Conservation (phyloP, 768 basidiomycete species). For the Tulasnella calospora region DNA sequence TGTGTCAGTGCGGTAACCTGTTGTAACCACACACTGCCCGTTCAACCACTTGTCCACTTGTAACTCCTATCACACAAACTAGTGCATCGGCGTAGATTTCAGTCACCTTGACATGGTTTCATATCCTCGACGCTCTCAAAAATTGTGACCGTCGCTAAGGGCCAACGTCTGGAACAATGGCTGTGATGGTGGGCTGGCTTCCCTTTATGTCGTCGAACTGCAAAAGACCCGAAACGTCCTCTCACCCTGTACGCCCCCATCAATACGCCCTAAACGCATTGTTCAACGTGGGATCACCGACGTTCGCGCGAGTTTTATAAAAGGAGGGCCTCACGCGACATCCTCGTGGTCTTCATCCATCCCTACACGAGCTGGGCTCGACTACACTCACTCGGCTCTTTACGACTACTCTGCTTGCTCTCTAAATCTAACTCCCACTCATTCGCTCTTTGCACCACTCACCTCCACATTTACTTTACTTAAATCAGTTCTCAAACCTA, state of each 20-base stretch:
- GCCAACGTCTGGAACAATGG: neutral
- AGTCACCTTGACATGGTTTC: neutral
- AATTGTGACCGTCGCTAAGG: neutral
- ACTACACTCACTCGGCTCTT: neutral
- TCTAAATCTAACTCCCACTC: slow-evolving; percentile 7
- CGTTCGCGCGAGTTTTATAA: slow-evolving; percentile 9
- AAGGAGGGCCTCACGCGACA: neutral
- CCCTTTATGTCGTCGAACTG: slow-evolving; percentile 7
- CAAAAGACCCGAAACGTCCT: neutral
- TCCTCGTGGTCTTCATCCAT: slow-evolving; percentile 4
- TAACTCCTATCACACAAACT: neutral
- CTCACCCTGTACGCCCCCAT: neutral
- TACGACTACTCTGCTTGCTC: neutral
- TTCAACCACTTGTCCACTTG: neutral
- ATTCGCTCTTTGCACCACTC: neutral
- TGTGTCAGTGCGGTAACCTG: neutral
- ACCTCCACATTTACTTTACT: neutral
- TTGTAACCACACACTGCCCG: neutral
- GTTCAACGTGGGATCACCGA: slow-evolving; percentile 4
- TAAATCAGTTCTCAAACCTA: neutral
- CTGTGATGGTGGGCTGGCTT: neutral
- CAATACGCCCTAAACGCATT: slow-evolving; percentile 1
- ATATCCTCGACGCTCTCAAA: neutral
- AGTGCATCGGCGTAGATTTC: neutral
- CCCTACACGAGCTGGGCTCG: slow-evolving; percentile 3